Evolutionary conservation across 495 filamentous ascomycete genomes (phyloP).

Genomic region (Lentithecium fluviatile): DNA sequence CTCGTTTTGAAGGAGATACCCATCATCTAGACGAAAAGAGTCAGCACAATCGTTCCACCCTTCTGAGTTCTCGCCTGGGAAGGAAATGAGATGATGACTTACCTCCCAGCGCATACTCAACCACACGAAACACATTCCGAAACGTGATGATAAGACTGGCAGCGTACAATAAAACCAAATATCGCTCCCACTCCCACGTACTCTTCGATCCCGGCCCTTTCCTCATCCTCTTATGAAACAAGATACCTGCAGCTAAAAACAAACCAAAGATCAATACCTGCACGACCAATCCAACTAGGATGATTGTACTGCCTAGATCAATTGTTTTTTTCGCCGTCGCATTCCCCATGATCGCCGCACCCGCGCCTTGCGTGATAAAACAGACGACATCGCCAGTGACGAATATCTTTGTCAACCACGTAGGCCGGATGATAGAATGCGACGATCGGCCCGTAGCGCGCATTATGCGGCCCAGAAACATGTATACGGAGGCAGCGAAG

Average conservation of each 20-base stretch:
- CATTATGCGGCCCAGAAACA: constrained; percentile 40
- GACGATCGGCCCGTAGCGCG: constrained; percentile 8
- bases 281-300: neutral
- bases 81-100: neutral
- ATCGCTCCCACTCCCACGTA: constrained; percentile 43
- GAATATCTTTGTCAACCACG: constrained; percentile 39
- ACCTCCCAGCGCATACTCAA: constrained; percentile 60
- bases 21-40: constrained; percentile 47
- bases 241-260: neutral
- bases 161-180: constrained; percentile 54
- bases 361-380: constrained; percentile 28
- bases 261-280: neutral
- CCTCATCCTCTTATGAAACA: neutral
- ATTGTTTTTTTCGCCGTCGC: neutral
- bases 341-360: neutral
- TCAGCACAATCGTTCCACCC: too few relatives aligned
- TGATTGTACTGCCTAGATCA: neutral
- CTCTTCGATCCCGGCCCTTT: neutral
- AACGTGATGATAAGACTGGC: constrained; percentile 57
- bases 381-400: constrained; percentile 35
- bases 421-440: constrained; percentile 26
- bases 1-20: constrained; percentile 56
- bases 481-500: constrained; percentile 40
- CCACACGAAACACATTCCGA: constrained; percentile 58
- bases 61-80: neutral